Evolutionary conservation across 192 early-diverging fungal genomes (phyloP), one percentile per base, ranked within the genome.

Genomic region (Endogone sp.): DNA sequence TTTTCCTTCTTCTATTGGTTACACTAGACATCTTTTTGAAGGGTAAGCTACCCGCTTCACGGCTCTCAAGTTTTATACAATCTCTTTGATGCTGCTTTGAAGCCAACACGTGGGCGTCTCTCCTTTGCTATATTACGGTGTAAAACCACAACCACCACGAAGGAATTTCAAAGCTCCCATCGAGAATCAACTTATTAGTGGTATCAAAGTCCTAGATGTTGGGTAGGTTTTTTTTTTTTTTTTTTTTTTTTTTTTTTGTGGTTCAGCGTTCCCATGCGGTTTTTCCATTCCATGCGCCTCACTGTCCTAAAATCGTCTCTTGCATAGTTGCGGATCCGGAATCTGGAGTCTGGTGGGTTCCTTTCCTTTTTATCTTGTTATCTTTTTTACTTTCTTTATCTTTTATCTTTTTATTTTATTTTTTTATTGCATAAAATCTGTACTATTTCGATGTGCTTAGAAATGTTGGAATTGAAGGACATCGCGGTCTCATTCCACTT

Each of bases 131-230:
- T 49, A n/a, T n/a, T n/a, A n/a, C n/a, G n/a, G n/a, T n/a, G n/a
- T 49, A 16, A 6, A 49, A 49, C 37, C 37, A 16, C 6, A 49
- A 49, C 37, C 37, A 11, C 37, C 37, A 11, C 37, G 37, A 49
- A 60, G 59, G 24, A 60, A 60, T 21, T 60, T 26, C 27, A 60
- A 60, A 28, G 59, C 59, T 23, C 59, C 59, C 1, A 28, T 60
- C 22, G 24, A 60, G 22, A 23, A 60, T 10, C 59, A 26, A 10
- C 27, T 60, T 26, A 10, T 60, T 10, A 28, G 21, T 16, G 59
- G 59, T 22, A 28, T 28, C 59, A 60, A 60, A 21, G 59, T 60
- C 8, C 59, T 60, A 6, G 59, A 60, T 60, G 59, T 60, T 23
- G 59, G 59, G 59, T 60, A 60, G 4, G 59, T 60, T 23, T 0